phyloP scores from a whole-genome alignment of 2,329 filamentous ascomycete genomes.

The Ampelomyces quisqualis region DNA sequence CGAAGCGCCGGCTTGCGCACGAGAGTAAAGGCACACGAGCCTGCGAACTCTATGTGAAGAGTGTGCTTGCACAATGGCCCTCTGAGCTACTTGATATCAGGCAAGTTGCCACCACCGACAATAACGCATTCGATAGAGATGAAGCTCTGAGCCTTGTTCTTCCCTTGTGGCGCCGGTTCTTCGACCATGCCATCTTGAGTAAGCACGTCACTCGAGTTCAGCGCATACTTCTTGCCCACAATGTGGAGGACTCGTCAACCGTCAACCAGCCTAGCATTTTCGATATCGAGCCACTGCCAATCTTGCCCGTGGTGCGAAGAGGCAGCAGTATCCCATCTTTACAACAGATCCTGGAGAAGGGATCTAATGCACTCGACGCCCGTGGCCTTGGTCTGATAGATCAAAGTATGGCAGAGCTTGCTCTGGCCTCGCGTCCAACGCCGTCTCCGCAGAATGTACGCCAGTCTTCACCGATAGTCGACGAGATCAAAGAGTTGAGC shows the following conservation, averaged over 20 bases:
- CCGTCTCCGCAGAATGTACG: not conserved
- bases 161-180: slow-evolving; percentile 53
- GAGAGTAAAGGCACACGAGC: slow-evolving; percentile 26
- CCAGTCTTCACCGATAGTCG: not conserved
- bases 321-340: too few species aligned
- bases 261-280: too few species aligned
- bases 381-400: too few species aligned
- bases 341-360: too few species aligned
- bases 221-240: slow-evolving; percentile 31
- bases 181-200: slow-evolving; percentile 52
- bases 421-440: not conserved
- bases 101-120: slow-evolving; percentile 28
- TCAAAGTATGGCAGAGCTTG: too few species aligned
- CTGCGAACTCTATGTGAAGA: slow-evolving; percentile 44
- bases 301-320: too few species aligned
- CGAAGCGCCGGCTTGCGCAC: slow-evolving; percentile 27
- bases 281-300: too few species aligned
- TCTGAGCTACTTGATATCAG: slow-evolving; percentile 37
- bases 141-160: slow-evolving; percentile 46
- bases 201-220: slow-evolving; percentile 51
- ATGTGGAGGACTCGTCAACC: too few species aligned
- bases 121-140: slow-evolving; percentile 36
- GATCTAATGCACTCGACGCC: too few species aligned
- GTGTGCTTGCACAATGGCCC: slow-evolving; percentile 45
- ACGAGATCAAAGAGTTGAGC: slow-evolving; percentile 8